Evolutionary conservation across 371 early-diverging fungal genomes (phyloP).

Genomic region (Synchytrium microbalum): DNA sequence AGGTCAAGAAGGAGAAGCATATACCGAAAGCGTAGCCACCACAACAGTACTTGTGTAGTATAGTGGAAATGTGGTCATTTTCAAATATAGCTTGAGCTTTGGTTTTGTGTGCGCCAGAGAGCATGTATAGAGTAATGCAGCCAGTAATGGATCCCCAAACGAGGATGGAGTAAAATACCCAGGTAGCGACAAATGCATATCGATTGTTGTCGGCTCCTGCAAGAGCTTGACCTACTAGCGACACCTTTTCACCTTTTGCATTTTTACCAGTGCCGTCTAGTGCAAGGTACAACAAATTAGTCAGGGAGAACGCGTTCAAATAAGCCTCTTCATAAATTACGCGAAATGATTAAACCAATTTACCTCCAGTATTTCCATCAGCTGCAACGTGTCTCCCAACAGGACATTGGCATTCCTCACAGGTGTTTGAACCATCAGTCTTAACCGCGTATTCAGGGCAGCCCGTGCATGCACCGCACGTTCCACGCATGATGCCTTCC

Average conservation of each 20-base stretch:
- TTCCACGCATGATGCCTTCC: background rate
- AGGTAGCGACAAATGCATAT: background rate
- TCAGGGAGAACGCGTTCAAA: no score
- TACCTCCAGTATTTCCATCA: background rate
- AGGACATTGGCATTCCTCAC: background rate
- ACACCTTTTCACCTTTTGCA: background rate
- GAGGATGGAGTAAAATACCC: background rate
- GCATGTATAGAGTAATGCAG: background rate
- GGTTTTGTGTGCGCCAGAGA: background rate
- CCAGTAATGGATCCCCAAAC: background rate
- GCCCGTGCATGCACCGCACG: background rate
- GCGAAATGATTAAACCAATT: background rate
- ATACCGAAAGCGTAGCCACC: constrained; percentile 15
- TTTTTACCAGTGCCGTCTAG: background rate
- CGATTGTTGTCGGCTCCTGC: background rate
- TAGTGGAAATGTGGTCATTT: constrained; percentile 14
- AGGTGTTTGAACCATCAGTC: background rate
- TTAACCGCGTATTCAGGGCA: background rate
- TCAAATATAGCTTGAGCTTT: constrained; percentile 12
- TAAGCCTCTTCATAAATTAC: no score
- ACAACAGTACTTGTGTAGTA: constrained; percentile 21
- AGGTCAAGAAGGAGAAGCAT: background rate
- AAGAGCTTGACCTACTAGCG: background rate
- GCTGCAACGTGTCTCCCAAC: background rate
- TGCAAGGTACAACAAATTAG: background rate